phyloP scores from a whole-genome alignment of 129 eudicot species.

The Tagetes patula region DNA sequence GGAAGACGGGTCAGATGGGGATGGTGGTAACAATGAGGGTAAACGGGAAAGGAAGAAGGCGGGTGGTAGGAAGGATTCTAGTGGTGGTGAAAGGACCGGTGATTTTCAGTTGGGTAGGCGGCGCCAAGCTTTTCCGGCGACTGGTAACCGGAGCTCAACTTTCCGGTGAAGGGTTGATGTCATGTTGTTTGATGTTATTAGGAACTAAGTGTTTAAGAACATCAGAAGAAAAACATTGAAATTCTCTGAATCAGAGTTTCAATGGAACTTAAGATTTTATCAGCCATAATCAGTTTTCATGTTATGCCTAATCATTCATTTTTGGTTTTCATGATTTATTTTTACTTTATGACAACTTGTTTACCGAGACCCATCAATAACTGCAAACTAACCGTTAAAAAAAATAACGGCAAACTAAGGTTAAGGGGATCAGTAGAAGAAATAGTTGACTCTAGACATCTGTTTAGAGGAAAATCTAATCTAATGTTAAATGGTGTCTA shows the following conservation, averaged over 20 bases:
- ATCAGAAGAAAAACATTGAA: neutral
- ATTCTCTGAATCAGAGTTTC: conserved; percentile 16
- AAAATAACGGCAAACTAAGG: no score
- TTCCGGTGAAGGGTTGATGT: conserved; percentile 44
- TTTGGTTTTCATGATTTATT: neutral
- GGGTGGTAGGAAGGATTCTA: conserved; percentile 30
- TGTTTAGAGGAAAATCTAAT: no score
- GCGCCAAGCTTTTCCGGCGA: conserved; percentile 90
- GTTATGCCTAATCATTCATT: neutral
- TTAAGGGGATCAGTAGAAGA: no score
- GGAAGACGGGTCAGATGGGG: conserved; percentile 34
- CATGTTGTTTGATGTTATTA: conserved; percentile 27
- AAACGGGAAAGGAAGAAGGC: conserved; percentile 34
- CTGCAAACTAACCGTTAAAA: no score
- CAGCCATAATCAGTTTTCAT: neutral
- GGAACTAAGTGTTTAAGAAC: neutral
- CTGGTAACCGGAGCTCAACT: conserved; percentile 92
- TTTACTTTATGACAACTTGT: no score
- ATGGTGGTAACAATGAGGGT: conserved; percentile 23
- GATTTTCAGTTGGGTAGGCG: conserved; percentile 68
- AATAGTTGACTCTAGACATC: no score
- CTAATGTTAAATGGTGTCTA: no score
- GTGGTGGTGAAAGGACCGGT: conserved; percentile 42
- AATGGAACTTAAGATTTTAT: conserved; percentile 10
- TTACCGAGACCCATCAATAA: no score